Conservation (phyloP, 2,329 filamentous ascomycete genomes). For the Niveomyces coronatus region DNA sequence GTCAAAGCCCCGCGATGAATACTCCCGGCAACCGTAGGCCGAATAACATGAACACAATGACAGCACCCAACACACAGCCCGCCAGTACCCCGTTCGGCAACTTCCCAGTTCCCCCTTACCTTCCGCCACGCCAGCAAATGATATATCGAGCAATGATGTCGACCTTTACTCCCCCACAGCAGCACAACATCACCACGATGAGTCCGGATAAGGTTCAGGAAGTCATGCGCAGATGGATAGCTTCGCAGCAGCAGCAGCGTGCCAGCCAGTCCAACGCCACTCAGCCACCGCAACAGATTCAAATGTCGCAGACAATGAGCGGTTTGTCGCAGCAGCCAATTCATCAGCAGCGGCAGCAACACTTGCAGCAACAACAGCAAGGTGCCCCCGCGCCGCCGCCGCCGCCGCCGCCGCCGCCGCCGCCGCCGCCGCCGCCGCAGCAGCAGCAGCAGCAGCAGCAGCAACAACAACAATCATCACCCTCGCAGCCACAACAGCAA, state of each 20-base stretch:
- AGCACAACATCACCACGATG: conserved; percentile 31
- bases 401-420: too few relatives aligned
- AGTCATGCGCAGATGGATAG: conserved; percentile 39
- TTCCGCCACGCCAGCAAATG: conserved; percentile 34
- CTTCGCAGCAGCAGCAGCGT: conserved; percentile 23
- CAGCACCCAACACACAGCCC: conserved; percentile 33
- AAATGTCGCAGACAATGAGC: neutral
- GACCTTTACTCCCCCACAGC: conserved; percentile 36
- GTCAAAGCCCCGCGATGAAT: conserved; percentile 50
- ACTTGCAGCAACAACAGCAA: conserved; percentile 16
- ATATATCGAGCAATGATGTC: conserved; percentile 32
- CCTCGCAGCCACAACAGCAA: conserved; percentile 17
- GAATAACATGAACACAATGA: conserved; percentile 32
- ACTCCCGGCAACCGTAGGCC: conserved; percentile 20
- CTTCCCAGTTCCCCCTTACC: conserved; percentile 43
- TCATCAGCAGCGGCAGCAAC: conserved; percentile 16
- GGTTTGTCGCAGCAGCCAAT: conserved; percentile 19
- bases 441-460: conserved; percentile 3
- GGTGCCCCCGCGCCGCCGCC: too few relatives aligned
- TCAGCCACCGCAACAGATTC: conserved; percentile 16
- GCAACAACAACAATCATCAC: too few relatives aligned
- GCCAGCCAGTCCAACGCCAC: conserved; percentile 22
- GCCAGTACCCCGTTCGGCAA: conserved; percentile 38
- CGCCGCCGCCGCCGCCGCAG: neutral
- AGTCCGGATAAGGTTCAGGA: conserved; percentile 42